Percentiles rank a stretch among this genome's conserved stretches.
These are phyloP conservation scores for Themeda triandra DNA, from an alignment of 176 grass and related monocot genomes.

Conservation along the genomic window DNA sequence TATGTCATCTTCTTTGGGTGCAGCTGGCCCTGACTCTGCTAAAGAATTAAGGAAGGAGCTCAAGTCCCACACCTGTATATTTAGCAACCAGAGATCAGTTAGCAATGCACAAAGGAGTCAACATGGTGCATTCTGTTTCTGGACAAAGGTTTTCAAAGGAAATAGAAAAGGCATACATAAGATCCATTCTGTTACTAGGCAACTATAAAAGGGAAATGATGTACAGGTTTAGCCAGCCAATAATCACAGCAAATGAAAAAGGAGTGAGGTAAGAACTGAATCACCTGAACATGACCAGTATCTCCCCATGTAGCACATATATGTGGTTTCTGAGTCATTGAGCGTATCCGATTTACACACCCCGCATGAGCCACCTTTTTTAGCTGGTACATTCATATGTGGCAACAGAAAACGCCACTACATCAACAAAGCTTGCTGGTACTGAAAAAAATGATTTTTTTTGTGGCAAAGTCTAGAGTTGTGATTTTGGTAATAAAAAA, in stretches of 20 bases:
- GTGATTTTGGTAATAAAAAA: background rate
- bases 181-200: background rate
- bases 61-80: constrained; percentile 78
- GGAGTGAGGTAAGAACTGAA: background rate
- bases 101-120: background rate
- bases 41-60: constrained; percentile 67
- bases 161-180: background rate
- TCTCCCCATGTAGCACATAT: constrained; percentile 88
- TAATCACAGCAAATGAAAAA: background rate
- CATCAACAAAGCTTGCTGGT: no score
- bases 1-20: constrained; percentile 44
- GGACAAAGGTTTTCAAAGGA: background rate
- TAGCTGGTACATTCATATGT: no score
- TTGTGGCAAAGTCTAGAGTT: no score
- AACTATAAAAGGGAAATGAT: background rate
- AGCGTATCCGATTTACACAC: constrained; percentile 30
- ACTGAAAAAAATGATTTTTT: no score
- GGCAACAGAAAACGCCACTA: no score
- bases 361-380: no score
- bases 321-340: constrained; percentile 78
- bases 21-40: constrained; percentile 54
- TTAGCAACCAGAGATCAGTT: no score
- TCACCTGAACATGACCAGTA: constrained; percentile 91
- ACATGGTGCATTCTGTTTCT: background rate
- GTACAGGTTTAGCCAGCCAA: background rate